These are phyloP conservation scores for Dendrothele bispora DNA, from an alignment of 768 basidiomycete genomes.

Conservation along the genomic window DNA sequence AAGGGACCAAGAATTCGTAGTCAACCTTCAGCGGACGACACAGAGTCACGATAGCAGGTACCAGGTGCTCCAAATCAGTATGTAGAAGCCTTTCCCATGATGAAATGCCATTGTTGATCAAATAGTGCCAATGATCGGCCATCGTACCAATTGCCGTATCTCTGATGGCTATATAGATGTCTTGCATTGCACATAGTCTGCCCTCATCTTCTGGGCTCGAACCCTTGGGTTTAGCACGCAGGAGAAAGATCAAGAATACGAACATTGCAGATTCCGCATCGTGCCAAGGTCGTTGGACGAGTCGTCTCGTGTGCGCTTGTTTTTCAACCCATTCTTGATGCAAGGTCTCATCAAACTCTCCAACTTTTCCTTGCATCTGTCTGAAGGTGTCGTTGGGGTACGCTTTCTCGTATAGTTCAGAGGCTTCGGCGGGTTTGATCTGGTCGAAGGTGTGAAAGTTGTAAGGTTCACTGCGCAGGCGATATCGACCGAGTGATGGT, in stretches of 20 bases:
- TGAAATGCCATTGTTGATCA: neutral
- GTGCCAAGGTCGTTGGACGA: neutral
- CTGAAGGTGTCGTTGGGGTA: neutral
- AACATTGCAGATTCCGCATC: neutral
- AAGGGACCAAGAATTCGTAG: neutral
- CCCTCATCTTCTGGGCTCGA: neutral
- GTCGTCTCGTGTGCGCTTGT: neutral
- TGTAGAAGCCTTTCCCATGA: neutral
- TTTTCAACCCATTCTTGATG: neutral
- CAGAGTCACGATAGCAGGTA: neutral
- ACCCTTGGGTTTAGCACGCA: neutral
- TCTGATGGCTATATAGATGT: neutral
- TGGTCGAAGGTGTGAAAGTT: neutral
- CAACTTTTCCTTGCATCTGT: neutral
- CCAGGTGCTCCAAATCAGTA: neutral
- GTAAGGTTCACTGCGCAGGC: too few relatives aligned
- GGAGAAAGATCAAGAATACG: neutral
- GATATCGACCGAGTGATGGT: neutral
- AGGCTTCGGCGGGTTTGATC: neutral
- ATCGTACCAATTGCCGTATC: neutral
- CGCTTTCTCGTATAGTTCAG: neutral
- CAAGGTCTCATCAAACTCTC: neutral
- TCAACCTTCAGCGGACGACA: neutral
- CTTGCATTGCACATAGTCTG: neutral
- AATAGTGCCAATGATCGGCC: neutral